phyloP scores from a whole-genome alignment of 331 rosid species.

The Pyrus hybrid region DNA sequence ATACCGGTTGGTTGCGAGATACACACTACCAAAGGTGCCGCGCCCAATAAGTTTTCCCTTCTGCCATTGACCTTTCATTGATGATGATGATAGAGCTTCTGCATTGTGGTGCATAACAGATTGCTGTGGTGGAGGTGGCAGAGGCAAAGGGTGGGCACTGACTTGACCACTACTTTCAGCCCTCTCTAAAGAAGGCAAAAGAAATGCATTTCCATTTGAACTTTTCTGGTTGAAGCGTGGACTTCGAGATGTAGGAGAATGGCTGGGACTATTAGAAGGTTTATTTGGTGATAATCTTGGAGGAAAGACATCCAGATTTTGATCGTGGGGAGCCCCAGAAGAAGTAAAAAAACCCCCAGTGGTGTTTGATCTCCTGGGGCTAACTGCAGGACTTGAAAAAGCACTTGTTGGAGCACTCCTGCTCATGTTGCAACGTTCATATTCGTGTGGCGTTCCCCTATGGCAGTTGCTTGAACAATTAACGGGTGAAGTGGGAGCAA shows the following conservation, averaged over 20 bases:
- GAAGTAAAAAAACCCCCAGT: conserved; percentile 27
- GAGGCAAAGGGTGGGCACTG: conserved; percentile 81
- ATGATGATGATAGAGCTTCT: conserved; percentile 26
- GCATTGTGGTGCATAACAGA: conserved; percentile 14
- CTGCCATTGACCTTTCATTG: conserved; percentile 80
- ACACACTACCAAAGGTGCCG: conserved; percentile 91
- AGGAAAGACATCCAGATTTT: conserved; percentile 19
- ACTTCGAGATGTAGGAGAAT: conserved; percentile 34
- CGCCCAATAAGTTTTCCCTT: conserved; percentile 88
- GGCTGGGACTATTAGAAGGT: conserved; percentile 34
- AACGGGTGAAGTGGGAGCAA: conserved; percentile 17
- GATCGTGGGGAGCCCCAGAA: conserved; percentile 14
- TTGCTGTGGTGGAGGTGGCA: conserved; percentile 63
- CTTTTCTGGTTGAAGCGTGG: conserved; percentile 19
- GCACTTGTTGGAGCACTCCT: conserved; percentile 71
- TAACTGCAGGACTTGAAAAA: conserved; percentile 55
- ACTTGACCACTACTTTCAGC: conserved; percentile 41
- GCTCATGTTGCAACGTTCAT: conserved; percentile 20
- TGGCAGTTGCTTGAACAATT: conserved; percentile 21
- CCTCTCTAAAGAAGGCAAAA: conserved; percentile 25
- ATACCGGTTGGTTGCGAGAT: conserved; percentile 73
- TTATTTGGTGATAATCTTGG: conserved; percentile 17
- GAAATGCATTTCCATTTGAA: conserved; percentile 27
- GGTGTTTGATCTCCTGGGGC: conserved; percentile 51
- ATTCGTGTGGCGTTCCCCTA: conserved; percentile 30